Percentiles rank a stretch among this genome's conserved stretches.
Conservation (phyloP, 495 filamentous ascomycete genomes). For the Hyaloscypha finlandica region DNA sequence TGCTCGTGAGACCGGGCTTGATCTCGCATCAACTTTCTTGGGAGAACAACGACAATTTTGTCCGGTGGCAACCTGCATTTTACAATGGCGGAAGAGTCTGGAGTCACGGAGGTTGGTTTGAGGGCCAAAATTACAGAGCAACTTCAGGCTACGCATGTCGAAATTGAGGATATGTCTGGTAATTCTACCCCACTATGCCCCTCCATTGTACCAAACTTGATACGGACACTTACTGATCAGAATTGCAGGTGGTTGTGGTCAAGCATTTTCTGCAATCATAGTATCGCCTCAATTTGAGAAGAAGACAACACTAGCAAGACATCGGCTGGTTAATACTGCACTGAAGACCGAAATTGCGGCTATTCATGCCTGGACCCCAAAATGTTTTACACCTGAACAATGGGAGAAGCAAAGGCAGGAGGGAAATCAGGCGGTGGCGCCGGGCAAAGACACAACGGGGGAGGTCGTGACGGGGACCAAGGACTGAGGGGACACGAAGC, state of each 20-base stretch:
- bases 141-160: constrained; percentile 80
- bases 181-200: constrained; percentile 33
- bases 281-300: constrained; percentile 85
- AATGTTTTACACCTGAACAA: constrained; percentile 94
- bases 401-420: constrained; percentile 69
- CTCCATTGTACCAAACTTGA: constrained; percentile 9
- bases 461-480: constrained; percentile 29
- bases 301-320: constrained; percentile 83
- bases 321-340: constrained; percentile 84
- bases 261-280: constrained; percentile 90
- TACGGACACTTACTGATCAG: not conserved
- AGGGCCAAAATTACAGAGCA: constrained; percentile 67
- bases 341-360: constrained; percentile 91
- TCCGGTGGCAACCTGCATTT: constrained; percentile 2
- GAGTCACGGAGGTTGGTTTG: constrained; percentile 71
- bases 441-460: constrained; percentile 31
- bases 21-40: constrained; percentile 26
- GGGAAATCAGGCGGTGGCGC: constrained; percentile 27
- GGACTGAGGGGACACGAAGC: constrained; percentile 22
- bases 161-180: constrained; percentile 95
- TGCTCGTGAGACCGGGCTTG: constrained; percentile 10
- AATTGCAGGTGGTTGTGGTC: constrained; percentile 81
- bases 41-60: constrained; percentile 28
- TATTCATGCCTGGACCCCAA: constrained; percentile 98
- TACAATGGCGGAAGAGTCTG: constrained; percentile 53